A percentile compares a stretch with the other conserved stretches of the same genome.
These are phyloP conservation scores for Tylopilus rubrobrunneus DNA, from an alignment of 768 basidiomycete species.

Conservation along the genomic window DNA sequence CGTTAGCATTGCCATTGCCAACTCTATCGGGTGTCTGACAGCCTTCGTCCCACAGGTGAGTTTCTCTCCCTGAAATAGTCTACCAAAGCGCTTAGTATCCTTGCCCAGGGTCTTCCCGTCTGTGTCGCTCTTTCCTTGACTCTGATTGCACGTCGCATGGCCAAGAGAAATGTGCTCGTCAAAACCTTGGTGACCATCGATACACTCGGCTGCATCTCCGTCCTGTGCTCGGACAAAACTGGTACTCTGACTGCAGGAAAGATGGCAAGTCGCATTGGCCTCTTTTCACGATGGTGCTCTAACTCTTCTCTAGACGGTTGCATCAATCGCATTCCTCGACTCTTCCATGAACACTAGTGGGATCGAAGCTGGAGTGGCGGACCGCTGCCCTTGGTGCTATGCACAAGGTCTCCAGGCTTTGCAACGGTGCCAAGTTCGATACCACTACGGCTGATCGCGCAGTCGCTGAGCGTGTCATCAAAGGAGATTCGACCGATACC, in stretches of 20 bases:
- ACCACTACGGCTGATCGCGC: constrained; percentile 22
- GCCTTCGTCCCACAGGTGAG: constrained; percentile 41
- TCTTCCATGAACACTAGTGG: constrained; percentile 9
- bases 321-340: too few species aligned
- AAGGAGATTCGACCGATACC: constrained; percentile 51
- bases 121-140: constrained; percentile 38
- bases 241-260: neutral
- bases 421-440: constrained; percentile 55
- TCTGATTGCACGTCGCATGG: too few species aligned
- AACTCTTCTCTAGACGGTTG: too few species aligned
- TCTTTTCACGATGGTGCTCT: too few species aligned
- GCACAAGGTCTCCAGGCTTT: constrained; percentile 46
- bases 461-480: constrained; percentile 33
- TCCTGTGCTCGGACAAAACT: neutral
- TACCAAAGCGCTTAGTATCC: neutral
- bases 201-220: neutral
- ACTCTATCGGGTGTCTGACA: constrained; percentile 37
- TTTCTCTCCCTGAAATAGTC: neutral
- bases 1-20: constrained; percentile 34
- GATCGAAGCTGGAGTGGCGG: constrained; percentile 9
- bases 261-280: neutral
- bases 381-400: constrained; percentile 26
- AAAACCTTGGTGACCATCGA: neutral
- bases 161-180: too few species aligned
- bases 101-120: constrained; percentile 34